phyloP scores from a whole-genome alignment of 345 rosid genomes.

The Lepidium sativum region DNA sequence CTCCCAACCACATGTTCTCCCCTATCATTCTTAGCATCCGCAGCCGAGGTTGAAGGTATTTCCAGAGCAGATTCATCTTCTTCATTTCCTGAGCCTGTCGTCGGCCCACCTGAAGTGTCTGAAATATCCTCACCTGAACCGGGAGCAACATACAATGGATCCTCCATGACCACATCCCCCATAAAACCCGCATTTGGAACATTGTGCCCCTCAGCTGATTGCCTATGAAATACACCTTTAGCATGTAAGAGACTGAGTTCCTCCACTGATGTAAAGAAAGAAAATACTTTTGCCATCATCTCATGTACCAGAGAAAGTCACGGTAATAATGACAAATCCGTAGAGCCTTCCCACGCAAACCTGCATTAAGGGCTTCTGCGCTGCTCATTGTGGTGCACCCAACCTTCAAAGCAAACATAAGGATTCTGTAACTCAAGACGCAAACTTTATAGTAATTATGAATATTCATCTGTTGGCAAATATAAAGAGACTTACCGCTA shows the following conservation, averaged over 20 bases:
- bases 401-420: constrained; percentile 42
- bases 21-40: constrained; percentile 24
- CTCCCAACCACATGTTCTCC: constrained; percentile 32
- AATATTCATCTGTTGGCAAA: background rate
- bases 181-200: constrained; percentile 84
- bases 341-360: constrained; percentile 90
- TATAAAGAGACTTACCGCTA: constrained; percentile 51
- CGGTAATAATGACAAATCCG: constrained; percentile 73
- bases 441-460: background rate
- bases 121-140: constrained; percentile 34
- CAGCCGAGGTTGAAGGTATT: constrained; percentile 17
- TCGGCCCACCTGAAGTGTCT: constrained; percentile 27
- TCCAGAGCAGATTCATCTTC: constrained; percentile 25
- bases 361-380: constrained; percentile 70
- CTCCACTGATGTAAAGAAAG: background rate
- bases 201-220: constrained; percentile 57
- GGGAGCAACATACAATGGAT: constrained; percentile 50
- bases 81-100: constrained; percentile 20
- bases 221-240: constrained; percentile 47
- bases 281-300: background rate
- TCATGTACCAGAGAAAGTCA: constrained; percentile 68
- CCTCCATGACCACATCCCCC: constrained; percentile 73
- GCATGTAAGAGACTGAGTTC: constrained; percentile 14
- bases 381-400: constrained; percentile 85
- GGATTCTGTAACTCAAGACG: constrained; percentile 1